Percentiles rank a stretch among this genome's conserved stretches.
phyloP scores from a whole-genome alignment of 1,284 basidiomycete species.

The Sphagnurus paluster region DNA sequence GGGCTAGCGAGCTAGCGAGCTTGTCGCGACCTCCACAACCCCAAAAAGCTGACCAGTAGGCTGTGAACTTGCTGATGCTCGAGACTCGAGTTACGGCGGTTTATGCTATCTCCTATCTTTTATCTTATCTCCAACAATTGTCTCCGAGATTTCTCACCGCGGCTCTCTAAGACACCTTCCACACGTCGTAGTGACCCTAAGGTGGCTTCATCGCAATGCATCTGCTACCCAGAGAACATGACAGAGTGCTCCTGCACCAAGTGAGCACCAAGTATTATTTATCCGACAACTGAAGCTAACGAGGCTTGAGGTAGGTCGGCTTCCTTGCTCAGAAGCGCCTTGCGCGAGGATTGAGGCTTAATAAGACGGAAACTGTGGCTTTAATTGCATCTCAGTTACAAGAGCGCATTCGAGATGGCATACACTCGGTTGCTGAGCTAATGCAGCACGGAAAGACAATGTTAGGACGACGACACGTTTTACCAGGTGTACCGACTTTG shows the following conservation, averaged over 20 bases:
- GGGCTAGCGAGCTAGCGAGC: too few relatives aligned
- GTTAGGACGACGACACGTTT: conserved; percentile 89
- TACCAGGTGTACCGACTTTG: conserved; percentile 68
- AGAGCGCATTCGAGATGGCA: conserved; percentile 94
- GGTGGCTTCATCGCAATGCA: conserved; percentile 11
- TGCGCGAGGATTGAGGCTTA: conserved; percentile 86
- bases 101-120: conserved; percentile 8
- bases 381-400: conserved; percentile 92
- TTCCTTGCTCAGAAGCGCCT: conserved; percentile 92
- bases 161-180: neutral
- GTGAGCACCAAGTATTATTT: conserved; percentile 2
- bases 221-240: conserved; percentile 19
- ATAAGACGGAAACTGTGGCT: conserved; percentile 86
- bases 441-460: conserved; percentile 93
- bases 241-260: conserved; percentile 21
- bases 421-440: conserved; percentile 83
- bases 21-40: too few relatives aligned
- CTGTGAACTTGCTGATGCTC: too few relatives aligned
- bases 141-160: neutral
- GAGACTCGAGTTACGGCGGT: neutral
- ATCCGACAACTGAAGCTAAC: conserved; percentile 2
- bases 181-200: neutral
- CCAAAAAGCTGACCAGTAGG: too few relatives aligned
- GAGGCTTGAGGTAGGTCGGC: conserved; percentile 50
- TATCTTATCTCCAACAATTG: conserved; percentile 12